Evolutionary conservation across 2,329 filamentous ascomycete species (phyloP).

Genomic region (Aspergillus novoparasiticus): DNA sequence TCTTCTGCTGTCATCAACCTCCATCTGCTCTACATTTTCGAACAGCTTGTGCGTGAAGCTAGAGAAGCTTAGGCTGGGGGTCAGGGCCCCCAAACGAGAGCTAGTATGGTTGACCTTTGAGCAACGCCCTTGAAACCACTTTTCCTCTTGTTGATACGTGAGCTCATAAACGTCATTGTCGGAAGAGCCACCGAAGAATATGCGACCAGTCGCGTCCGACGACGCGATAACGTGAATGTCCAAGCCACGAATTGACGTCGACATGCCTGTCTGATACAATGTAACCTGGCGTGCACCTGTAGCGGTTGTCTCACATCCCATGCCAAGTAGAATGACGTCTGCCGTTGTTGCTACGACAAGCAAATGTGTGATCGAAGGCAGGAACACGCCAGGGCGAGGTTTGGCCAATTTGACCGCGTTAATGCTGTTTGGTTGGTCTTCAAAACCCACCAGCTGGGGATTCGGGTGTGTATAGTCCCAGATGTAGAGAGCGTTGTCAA

Average conservation of each 20-base stretch:
- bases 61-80: conserved; percentile 45
- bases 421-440: conserved; percentile 85
- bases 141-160: conserved; percentile 94
- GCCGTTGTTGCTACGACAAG: conserved; percentile 84
- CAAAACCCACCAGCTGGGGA: conserved; percentile 87
- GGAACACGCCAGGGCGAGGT: conserved; percentile 85
- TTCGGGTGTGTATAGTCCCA: conserved; percentile 98
- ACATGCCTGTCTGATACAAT: conserved; percentile 88
- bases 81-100: conserved; percentile 66
- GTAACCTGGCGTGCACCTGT: conserved; percentile 72
- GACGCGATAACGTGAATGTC: conserved; percentile 78
- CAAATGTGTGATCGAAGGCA: conserved; percentile 81
- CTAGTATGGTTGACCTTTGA: conserved; percentile 87
- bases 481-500: conserved; percentile 93
- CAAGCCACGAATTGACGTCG: conserved; percentile 72
- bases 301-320: conserved; percentile 66
- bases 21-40: conserved; percentile 76
- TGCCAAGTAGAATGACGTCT: conserved; percentile 84
- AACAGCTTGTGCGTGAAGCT: conserved; percentile 47
- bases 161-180: conserved; percentile 92
- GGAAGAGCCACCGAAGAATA: conserved; percentile 82
- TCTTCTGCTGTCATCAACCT: conserved; percentile 83
- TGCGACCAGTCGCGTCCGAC: conserved; percentile 76
- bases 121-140: conserved; percentile 90
- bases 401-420: conserved; percentile 86